phyloP scores from a whole-genome alignment of 352 stramenopile genomes.

The Phytopythium helicoides region DNA sequence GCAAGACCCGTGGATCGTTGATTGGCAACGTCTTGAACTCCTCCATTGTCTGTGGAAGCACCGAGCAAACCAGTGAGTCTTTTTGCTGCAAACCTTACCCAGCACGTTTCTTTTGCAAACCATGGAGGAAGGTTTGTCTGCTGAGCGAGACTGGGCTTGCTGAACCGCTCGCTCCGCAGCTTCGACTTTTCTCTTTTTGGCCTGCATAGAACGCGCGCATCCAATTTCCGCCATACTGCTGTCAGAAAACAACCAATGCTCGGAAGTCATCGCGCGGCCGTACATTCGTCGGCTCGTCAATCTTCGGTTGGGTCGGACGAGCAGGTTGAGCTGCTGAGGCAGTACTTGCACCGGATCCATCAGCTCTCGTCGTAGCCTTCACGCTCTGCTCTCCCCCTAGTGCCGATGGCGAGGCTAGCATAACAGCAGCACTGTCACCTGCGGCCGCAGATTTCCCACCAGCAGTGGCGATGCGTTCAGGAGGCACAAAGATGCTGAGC shows the following conservation, averaged over 20 bases:
- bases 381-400: not conserved
- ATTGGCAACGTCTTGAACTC: constrained; percentile 73
- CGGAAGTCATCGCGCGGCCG: constrained; percentile 1
- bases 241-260: not conserved
- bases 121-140: constrained; percentile 29
- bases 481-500: constrained; percentile 52
- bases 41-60: constrained; percentile 35
- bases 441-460: constrained; percentile 1
- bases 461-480: constrained; percentile 11
- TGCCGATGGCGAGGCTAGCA: not conserved
- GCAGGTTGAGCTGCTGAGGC: too few relatives aligned
- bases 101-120: constrained; percentile 7
- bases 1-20: constrained; percentile 56
- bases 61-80: not conserved
- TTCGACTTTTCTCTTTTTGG: constrained; percentile 51
- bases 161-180: constrained; percentile 9
- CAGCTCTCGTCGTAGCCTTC: not conserved
- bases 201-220: constrained; percentile 5
- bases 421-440: not conserved
- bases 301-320: not conserved
- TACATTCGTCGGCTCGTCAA: not conserved
- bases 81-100: not conserved
- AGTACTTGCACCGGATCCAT: too few relatives aligned
- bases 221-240: not conserved
- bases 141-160: constrained; percentile 8